These are phyloP conservation scores for Magnolia officinalis DNA, from an alignment of 164 flowering plant species.

Conservation along the genomic window DNA sequence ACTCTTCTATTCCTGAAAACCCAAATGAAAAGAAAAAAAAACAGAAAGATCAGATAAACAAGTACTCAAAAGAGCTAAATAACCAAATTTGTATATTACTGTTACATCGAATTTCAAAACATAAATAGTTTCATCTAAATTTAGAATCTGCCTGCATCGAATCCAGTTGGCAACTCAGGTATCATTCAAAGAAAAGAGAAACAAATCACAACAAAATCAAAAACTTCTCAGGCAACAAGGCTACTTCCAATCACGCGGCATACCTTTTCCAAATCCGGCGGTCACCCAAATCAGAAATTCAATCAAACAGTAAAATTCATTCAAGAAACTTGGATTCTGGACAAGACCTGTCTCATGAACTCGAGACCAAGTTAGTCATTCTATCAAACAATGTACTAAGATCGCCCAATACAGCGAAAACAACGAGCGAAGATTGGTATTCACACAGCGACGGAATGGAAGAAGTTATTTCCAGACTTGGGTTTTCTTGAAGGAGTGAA, in stretches of 20 bases:
- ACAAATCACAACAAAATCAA: too few species aligned
- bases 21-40: not conserved
- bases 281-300: not conserved
- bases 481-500: not conserved
- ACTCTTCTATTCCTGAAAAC: not conserved
- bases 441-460: not conserved
- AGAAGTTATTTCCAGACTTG: not conserved
- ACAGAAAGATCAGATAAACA: not conserved
- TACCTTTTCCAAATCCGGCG: not conserved
- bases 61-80: not conserved
- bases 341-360: not conserved
- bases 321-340: not conserved
- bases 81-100: too few species aligned
- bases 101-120: too few species aligned
- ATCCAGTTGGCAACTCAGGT: not conserved
- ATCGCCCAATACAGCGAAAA: not conserved
- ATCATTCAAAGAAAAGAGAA: not conserved
- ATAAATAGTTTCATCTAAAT: not conserved
- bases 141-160: too few species aligned
- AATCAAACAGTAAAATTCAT: not conserved
- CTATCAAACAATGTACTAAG: not conserved
- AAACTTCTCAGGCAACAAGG: not conserved
- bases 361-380: not conserved
- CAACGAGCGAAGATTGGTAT: too few species aligned
- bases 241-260: not conserved